Evolutionary conservation across 2,329 filamentous ascomycete genomes (phyloP), one percentile per base, ranked within the genome.

Genomic region (Stagonosporopsis cucurbitacearum): DNA sequence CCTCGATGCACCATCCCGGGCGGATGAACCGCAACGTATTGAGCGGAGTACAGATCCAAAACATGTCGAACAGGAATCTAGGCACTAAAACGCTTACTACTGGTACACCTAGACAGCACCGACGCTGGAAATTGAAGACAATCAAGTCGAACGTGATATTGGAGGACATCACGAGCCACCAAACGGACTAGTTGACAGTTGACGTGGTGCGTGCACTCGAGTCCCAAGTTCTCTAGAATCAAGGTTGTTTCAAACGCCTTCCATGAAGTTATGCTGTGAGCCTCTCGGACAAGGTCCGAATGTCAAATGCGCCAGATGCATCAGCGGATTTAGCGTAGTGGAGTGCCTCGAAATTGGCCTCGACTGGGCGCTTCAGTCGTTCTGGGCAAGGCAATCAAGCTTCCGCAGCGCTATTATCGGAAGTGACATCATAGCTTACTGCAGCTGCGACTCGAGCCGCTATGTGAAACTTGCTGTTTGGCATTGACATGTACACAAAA

Each of bases 401-500:
- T 47, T 56, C 15, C 26, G 2, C 19, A 20, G 39, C 40, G 43
- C 53, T 40, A 56, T 32, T 32, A 35, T 30, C 15, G 17, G 22
- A 28, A 17, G 36, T 51, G 53, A 56, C 53, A 51, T 56, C 53
- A 56, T 56, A 47, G 41, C 17, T 23, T 33, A 17, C 30, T n/a
- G 25, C 47, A 46, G 35, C 44, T 23, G 45, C 50, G 52, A 49
- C 48, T 50, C 44, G 30, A 45, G 50, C 54, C 49, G 44, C 35
- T 37, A 40, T n/a, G 49, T 57, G 49, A 57, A 57, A 57, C 50
- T 45, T 53, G 54, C 35, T 50, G 30, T 32, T 32, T 32, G 40
- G 44, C 25, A 40, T 42, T 43, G 48, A 48, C 25, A 26, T 37
- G 37, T 7, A 22, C 36, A 28, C 48, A 44, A 51, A 49, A 32